These are phyloP conservation scores for Wickerhamiella musiphila DNA, from an alignment of 805 yeast genomes.

Conservation along the genomic window DNA sequence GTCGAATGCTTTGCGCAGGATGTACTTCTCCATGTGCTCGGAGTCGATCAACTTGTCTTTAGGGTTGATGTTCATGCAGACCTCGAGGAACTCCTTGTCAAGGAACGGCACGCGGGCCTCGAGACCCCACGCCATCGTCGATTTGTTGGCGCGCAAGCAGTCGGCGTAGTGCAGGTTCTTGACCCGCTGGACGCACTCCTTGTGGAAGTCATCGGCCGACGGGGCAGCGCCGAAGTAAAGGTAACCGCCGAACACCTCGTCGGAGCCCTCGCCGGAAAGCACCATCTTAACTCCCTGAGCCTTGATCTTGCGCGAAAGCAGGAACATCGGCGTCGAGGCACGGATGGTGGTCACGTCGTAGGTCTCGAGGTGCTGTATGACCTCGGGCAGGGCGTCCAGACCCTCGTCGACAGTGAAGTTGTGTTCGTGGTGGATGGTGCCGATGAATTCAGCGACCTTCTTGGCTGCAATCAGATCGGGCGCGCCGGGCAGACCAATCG, in stretches of 20 bases:
- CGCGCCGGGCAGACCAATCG: conserved; percentile 92
- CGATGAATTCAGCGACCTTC: conserved; percentile 90
- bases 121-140: conserved; percentile 99
- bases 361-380: conserved; percentile 89
- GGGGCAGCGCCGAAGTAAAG: conserved; percentile 96
- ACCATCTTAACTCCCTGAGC: conserved; percentile 99
- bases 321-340: conserved; percentile 98
- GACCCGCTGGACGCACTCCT: conserved; percentile 88
- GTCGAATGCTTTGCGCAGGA: conserved; percentile 94
- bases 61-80: conserved; percentile 90
- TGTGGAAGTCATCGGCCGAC: conserved; percentile 78
- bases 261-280: conserved; percentile 96
- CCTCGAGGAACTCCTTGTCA: conserved; percentile 81
- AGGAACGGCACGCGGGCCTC: conserved; percentile 99
- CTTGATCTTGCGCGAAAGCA: conserved; percentile 88
- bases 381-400: conserved; percentile 86
- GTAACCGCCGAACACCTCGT: conserved; percentile 98
- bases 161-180: conserved; percentile 95
- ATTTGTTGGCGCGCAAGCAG: conserved; percentile 96
- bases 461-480: conserved; percentile 95
- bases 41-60: conserved; percentile 70
- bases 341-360: conserved; percentile 97
- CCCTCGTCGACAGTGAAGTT: conserved; percentile 96
- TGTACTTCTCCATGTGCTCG: conserved; percentile 81
- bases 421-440: conserved; percentile 94